These are phyloP conservation scores for Monilinia vaccinii-corymbosi DNA, from an alignment of 2,329 filamentous ascomycete genomes.

Conservation along the genomic window DNA sequence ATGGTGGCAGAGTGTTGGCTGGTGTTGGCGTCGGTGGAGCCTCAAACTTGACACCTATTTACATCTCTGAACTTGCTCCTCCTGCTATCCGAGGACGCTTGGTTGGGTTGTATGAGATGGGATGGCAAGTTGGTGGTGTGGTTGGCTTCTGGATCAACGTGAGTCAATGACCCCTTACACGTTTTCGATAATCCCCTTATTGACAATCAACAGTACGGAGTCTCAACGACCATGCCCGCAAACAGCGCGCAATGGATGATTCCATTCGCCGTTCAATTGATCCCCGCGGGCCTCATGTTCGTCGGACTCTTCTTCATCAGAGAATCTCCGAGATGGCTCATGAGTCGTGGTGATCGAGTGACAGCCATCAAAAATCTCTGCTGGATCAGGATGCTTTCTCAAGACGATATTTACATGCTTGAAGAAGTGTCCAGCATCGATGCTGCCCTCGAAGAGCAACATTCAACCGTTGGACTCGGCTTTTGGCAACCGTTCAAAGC, in stretches of 20 bases:
- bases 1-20: constrained; percentile 21
- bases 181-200: not conserved
- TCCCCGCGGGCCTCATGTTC: constrained; percentile 28
- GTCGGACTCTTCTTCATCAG: constrained; percentile 49
- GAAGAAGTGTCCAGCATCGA: constrained; percentile 68
- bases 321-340: constrained; percentile 51
- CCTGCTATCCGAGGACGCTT: constrained; percentile 35
- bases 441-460: constrained; percentile 56
- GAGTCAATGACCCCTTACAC: constrained; percentile 22
- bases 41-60: constrained; percentile 55
- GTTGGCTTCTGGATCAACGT: constrained; percentile 57
- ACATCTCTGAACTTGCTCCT: constrained; percentile 51
- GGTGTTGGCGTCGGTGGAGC: constrained; percentile 22
- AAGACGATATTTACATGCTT: constrained; percentile 54
- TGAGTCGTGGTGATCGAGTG: constrained; percentile 10
- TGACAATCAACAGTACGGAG: constrained; percentile 43
- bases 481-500: constrained; percentile 63
- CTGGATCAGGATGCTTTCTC: constrained; percentile 54
- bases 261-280: constrained; percentile 30
- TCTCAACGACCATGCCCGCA: constrained; percentile 34
- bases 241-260: constrained; percentile 29
- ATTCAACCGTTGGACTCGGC: constrained; percentile 53
- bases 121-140: constrained; percentile 54
- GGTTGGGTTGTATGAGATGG: constrained; percentile 58
- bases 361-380: constrained; percentile 35